These are phyloP conservation scores for Malassezia restricta DNA, from an alignment of 1,284 basidiomycete species.

Conservation along the genomic window DNA sequence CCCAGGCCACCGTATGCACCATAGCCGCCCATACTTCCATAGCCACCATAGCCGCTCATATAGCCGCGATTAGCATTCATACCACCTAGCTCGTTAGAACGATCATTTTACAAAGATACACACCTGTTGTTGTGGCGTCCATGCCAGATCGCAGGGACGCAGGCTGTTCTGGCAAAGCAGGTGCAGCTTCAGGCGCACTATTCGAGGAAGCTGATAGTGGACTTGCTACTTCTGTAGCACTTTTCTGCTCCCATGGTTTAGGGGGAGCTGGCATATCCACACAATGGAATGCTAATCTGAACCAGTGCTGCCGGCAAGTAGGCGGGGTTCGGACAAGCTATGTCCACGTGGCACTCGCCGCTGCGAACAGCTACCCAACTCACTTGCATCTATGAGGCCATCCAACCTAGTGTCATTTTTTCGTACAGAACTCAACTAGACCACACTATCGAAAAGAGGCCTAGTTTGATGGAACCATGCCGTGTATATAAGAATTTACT, in stretches of 20 bases:
- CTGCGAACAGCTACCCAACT: no score
- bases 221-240: conserved; percentile 18
- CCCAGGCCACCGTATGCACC: background rate
- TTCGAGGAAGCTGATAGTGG: conserved; percentile 14
- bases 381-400: background rate
- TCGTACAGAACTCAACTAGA: conserved; percentile 1
- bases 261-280: conserved; percentile 38
- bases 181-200: conserved; percentile 18
- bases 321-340: background rate
- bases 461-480: no score
- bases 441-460: background rate
- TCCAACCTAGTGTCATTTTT: background rate
- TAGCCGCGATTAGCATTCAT: background rate
- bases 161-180: conserved; percentile 39
- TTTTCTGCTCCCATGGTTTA: conserved; percentile 43
- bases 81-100: no score
- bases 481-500: conserved; percentile 20
- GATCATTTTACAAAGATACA: background rate
- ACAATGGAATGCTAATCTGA: background rate
- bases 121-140: conserved; percentile 1
- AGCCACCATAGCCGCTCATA: background rate
- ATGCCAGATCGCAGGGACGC: conserved; percentile 18
- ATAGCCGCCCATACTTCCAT: background rate
- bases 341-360: no score
- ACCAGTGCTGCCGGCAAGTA: background rate